These are phyloP conservation scores for Epichloe sibirici DNA, from an alignment of 2,329 filamentous ascomycete genomes.

Conservation along the genomic window DNA sequence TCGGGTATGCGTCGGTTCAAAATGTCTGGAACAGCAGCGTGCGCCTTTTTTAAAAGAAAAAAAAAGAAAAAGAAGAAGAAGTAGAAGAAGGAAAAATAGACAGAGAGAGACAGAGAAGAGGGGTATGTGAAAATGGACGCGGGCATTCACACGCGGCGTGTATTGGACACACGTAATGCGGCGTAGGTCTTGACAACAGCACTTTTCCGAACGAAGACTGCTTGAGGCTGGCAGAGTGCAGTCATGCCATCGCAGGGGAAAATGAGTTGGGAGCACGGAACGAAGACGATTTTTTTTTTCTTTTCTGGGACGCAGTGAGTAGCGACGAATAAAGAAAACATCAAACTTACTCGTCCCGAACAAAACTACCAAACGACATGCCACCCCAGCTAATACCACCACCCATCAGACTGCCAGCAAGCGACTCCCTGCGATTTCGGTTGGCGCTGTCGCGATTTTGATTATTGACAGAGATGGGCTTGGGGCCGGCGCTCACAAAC, in stretches of 20 bases:
- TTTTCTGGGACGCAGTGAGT: neutral
- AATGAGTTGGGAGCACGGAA: no score
- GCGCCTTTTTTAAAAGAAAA: neutral
- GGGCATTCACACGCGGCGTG: no score
- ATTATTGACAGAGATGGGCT: constrained; percentile 55
- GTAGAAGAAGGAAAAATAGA: neutral
- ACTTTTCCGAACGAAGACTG: no score
- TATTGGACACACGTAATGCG: no score
- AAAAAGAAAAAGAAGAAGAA: neutral
- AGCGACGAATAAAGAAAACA: neutral
- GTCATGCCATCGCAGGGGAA: constrained; percentile 6
- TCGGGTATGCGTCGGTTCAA: neutral
- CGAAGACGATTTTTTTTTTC: no score
- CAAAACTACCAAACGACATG: constrained; percentile 91
- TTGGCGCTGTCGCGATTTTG: constrained; percentile 47
- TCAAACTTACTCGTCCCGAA: constrained; percentile 82
- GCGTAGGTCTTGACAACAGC: no score
- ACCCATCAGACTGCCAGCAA: constrained; percentile 55
- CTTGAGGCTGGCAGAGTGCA: constrained; percentile 8
- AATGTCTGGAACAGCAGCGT: no score
- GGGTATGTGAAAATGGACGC: no score
- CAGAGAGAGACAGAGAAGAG: neutral
- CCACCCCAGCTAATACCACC: constrained; percentile 97
- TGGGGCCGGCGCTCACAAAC: constrained; percentile 52
- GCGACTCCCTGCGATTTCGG: constrained; percentile 47